Base-by-base conservation (phyloP, 2,329 filamentous ascomycete genomes). In the Fusarium oligoseptatum region DNA sequence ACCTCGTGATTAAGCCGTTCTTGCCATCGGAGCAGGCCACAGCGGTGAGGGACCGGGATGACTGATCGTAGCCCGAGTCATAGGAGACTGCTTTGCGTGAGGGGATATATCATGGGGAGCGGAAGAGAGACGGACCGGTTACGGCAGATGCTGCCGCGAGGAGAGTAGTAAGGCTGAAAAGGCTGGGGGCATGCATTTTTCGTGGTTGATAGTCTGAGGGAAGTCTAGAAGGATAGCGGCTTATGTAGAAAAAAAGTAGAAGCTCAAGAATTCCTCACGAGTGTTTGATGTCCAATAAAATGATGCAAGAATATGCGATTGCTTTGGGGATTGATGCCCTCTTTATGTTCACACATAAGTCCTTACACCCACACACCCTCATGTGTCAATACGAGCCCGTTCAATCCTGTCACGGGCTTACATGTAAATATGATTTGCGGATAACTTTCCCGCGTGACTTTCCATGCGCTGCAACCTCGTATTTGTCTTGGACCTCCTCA, bases 51-150 rank as follows among this genome's bases (percentile, higher is more conserved):
- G 88, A 86, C 60, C 90, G 87, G 68, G 74, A 71, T 22, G 80
- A 80, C 67, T 92, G 84, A 76, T 95, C 93, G 83, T 94, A 97
- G 79, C 88, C 90, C 11, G 84, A 82, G 83, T 95, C 93, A 82
- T 92, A 96, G 73, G 92, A 92, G 77, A 95, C 92, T 77, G 0
- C 6, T 5, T 6, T 10, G 0, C 11, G 29, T 81, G 79, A 45
- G 48, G 0, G 0, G 3, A 6, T 39, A 12, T 29, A 12, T 32
- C 15, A 34, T 24, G 14, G 5, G 2, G 27, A 14, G 11, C 5
- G 5, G 29, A 9, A 2, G 17, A 10, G 32, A 5, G 15, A 48
- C 67, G 15, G 75, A 83, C 82, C 81, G 14, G 78, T 78, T 11
- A 73, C 69, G 63, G 84, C 84, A 15, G 82, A 77, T 39, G 79